These are phyloP conservation scores for Pyrenophora seminiperda DNA, from an alignment of 2,329 filamentous ascomycete genomes.

Conservation along the genomic window DNA sequence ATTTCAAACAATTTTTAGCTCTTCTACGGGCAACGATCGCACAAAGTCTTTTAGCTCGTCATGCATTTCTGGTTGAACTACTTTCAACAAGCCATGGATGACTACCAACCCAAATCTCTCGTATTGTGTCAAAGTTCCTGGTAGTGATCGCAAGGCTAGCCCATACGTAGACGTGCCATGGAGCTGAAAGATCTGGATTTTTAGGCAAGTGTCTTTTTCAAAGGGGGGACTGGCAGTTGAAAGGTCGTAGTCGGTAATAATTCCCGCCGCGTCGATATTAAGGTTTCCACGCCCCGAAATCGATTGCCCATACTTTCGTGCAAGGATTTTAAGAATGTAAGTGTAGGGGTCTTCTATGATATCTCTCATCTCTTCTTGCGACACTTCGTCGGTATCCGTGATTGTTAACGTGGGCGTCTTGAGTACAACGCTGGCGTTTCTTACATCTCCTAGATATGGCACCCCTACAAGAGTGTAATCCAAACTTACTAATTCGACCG, in stretches of 20 bases:
- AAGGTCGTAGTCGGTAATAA: background rate
- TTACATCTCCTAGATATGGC: background rate
- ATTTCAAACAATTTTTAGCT: background rate
- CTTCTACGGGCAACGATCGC: background rate
- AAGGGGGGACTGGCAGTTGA: background rate
- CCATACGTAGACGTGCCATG: fast-evolving
- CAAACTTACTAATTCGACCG: background rate
- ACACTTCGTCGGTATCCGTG: background rate
- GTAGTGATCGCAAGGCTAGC: background rate
- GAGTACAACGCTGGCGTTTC: background rate
- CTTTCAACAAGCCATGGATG: background rate
- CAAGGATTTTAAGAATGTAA: background rate
- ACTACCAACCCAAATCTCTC: background rate
- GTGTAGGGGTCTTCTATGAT: no score
- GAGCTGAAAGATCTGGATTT: background rate
- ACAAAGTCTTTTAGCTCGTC: background rate
- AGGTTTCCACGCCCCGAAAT: no score
- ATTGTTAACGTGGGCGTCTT: background rate
- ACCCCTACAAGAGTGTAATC: background rate
- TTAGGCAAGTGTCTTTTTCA: fast-evolving
- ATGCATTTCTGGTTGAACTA: no score
- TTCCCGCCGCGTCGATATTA: no score
- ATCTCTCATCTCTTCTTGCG: no score
- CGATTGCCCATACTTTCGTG: no score
- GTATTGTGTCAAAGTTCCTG: background rate